Evolutionary conservation across 2,329 filamentous ascomycete genomes (phyloP), one percentile per base, ranked within the genome.

Genomic region (Gyromitra esculenta): DNA sequence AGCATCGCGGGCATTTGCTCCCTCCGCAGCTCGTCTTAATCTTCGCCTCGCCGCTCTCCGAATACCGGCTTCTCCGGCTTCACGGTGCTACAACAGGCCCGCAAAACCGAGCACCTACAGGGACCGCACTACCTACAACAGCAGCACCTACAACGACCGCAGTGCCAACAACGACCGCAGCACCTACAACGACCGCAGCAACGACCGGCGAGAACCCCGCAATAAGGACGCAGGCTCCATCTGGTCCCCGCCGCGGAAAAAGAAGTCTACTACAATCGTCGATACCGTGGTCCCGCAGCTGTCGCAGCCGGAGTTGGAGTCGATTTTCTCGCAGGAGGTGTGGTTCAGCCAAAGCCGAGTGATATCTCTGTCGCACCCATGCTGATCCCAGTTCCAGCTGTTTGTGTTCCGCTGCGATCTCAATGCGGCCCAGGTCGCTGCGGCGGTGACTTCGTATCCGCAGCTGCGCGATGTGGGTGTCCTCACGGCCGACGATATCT

Each of bases 351-450:
- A 37, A 18, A 56, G 18, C 45, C 18, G 62, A 59, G 41, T 48
- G 18, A 62, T 68, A 37, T 43, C 13, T 64, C 13, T 41, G 39
- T 25, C 13, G 13, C 50, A 54, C 11, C 35, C 21, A 21, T 56
- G 25, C 72, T 75, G 35, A 75, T 48, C 35, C 37, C 37, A 31
- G n/a, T 13, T 35, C 9, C 62, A 81, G 80, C 67, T 81, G 9
- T 81, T 81, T 41, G 80, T 81, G 35, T 81, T 81, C 73, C 80
- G 80, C 43, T 80, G 79, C n/a, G 80, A 81, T 63, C 66, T 81
- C 18, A 72, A 77, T 0, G 78, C 80, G 3, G 74, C 79, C 1
- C 80, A 81, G 15, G 64, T 81, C 21, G 35, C 68, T 8, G 56
- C 71, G 1, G 80, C 80, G 6, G 81, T 81, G 80, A 43, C 45